Evolutionary conservation across 1,139 yeast genomes (phyloP).

Genomic region (Lodderomyces pseudojiufengensis): DNA sequence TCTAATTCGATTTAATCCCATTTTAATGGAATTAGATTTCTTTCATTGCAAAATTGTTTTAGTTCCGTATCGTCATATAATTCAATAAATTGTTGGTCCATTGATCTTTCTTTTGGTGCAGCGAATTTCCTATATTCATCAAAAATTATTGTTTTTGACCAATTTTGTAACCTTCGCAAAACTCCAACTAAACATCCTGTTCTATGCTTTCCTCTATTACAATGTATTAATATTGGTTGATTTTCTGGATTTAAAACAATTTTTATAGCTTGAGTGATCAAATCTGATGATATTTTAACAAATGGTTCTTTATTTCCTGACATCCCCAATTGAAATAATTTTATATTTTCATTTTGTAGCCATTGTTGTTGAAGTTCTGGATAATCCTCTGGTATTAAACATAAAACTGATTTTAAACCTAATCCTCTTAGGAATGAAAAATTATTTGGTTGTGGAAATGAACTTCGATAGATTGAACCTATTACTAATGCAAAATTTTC

Average conservation of each 20-base stretch:
- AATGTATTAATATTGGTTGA: constrained; percentile 89
- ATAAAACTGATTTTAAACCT: constrained; percentile 68
- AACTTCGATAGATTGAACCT: constrained; percentile 75
- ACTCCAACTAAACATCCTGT: constrained; percentile 97
- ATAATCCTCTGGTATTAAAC: constrained; percentile 87
- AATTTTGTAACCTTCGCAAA: constrained; percentile 76
- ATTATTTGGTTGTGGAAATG: constrained; percentile 84
- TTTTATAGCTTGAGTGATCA: constrained; percentile 76
- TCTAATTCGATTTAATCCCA: constrained; percentile 63
- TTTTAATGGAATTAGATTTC: constrained; percentile 60
- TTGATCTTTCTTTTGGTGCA: constrained; percentile 88
- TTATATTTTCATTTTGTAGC: constrained; percentile 55
- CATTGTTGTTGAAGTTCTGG: constrained; percentile 73
- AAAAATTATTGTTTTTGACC: constrained; percentile 91
- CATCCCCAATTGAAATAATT: constrained; percentile 83
- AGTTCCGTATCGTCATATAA: constrained; percentile 69
- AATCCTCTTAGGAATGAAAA: constrained; percentile 64
- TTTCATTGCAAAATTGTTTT: constrained; percentile 45
- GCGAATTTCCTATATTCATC: constrained; percentile 95
- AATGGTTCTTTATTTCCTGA: constrained; percentile 96
- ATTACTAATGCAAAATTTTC: constrained; percentile 89
- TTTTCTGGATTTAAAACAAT: constrained; percentile 78
- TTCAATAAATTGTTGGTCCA: constrained; percentile 94
- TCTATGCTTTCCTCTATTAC: constrained; percentile 94
- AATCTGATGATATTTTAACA: constrained; percentile 74